phyloP scores from a whole-genome alignment of 495 filamentous ascomycete species.

The Astrocystis sublimbata region DNA sequence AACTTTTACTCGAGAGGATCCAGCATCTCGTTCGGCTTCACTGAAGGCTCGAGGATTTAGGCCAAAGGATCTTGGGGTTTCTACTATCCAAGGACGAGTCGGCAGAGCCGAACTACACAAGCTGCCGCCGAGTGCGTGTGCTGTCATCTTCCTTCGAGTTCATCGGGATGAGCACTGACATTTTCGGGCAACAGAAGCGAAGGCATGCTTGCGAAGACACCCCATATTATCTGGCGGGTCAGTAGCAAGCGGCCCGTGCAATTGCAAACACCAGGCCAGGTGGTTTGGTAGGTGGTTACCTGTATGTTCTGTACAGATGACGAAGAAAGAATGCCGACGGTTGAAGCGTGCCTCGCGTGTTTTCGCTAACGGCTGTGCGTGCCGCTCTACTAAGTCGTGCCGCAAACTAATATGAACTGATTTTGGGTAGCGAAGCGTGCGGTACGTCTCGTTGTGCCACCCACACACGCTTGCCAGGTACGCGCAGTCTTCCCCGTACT shows the following conservation, averaged over 20 bases:
- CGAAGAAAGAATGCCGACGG: no score
- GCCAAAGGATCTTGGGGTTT: neutral
- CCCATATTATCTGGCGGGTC: neutral
- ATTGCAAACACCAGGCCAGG: no score
- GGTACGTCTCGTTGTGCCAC: neutral
- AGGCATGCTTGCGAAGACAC: neutral
- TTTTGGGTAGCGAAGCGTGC: neutral
- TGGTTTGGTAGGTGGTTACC: no score
- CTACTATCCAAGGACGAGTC: conserved; percentile 3
- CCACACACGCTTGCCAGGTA: no score
- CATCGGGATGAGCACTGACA: neutral
- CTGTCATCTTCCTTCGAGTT: neutral
- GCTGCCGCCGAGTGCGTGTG: neutral
- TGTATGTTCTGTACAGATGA: no score
- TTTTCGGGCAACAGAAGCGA: conserved; percentile 23
- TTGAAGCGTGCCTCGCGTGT: no score
- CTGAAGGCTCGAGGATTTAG: neutral
- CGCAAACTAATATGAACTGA: no score
- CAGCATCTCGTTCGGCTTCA: neutral
- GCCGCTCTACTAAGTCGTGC: no score
- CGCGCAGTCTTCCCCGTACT: no score
- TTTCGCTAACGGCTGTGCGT: no score
- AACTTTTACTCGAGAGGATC: neutral
- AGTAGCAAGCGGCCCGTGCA: neutral
- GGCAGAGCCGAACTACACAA: conserved; percentile 2